Percentiles rank a stretch among this genome's conserved stretches.
Evolutionary conservation across 176 grass and related monocot genomes (phyloP).

Genomic region (Oryza glaberrima): DNA sequence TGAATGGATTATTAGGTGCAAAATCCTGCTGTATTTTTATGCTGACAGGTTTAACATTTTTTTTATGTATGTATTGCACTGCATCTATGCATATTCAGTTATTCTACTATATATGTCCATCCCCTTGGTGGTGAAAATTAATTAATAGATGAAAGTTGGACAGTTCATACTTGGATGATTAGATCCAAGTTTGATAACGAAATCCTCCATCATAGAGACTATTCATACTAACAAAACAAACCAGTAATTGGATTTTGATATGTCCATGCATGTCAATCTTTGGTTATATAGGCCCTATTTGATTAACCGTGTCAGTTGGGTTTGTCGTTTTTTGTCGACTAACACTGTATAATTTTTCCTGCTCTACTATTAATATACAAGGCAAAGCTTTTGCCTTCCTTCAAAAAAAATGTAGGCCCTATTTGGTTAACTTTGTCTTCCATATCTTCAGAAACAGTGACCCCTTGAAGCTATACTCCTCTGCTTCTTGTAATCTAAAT

Average conservation of each 20-base stretch:
- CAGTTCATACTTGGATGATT: not conserved
- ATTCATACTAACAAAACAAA: not conserved
- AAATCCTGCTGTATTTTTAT: not conserved
- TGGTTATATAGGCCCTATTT: not conserved
- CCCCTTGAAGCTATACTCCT: not conserved
- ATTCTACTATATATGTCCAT: not conserved
- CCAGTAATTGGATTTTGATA: not conserved
- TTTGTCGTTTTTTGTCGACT: too few species aligned
- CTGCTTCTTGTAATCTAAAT: not conserved
- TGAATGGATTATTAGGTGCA: not conserved
- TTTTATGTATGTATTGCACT: not conserved
- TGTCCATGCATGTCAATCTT: not conserved
- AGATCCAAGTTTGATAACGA: not conserved
- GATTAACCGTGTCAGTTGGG: not conserved
- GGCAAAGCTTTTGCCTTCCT: too few species aligned
- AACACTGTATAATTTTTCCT: too few species aligned
- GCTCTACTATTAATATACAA: too few species aligned
- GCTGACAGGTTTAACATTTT: not conserved
- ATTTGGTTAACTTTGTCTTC: not conserved
- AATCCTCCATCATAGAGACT: not conserved
- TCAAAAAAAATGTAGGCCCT: not conserved
- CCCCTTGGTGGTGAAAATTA: not conserved
- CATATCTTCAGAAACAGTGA: not conserved
- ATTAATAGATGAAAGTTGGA: not conserved
- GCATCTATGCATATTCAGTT: not conserved